phyloP scores from a whole-genome alignment of 768 basidiomycete species.

The Psilocybe sp. region DNA sequence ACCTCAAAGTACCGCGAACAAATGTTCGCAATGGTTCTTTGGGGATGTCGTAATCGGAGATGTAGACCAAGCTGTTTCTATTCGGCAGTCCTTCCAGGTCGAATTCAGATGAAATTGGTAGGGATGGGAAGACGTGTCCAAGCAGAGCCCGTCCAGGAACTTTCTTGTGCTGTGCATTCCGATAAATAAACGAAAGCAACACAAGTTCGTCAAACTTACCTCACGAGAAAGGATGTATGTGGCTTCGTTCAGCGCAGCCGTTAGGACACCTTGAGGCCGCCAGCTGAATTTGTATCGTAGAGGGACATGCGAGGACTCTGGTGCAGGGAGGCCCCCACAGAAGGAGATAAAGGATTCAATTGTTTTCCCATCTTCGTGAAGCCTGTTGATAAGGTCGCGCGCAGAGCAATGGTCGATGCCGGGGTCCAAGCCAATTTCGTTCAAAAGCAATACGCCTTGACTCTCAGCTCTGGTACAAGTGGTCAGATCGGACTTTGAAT shows the following conservation, averaged over 20 bases:
- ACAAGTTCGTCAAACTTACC: conserved; percentile 32
- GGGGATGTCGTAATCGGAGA: conserved; percentile 57
- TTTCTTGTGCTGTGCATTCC: neutral
- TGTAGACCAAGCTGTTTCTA: conserved; percentile 74
- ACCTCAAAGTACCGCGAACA: conserved; percentile 85
- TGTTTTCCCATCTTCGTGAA: conserved; percentile 48
- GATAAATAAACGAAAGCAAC: neutral
- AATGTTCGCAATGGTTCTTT: conserved; percentile 51
- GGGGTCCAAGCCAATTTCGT: conserved; percentile 89
- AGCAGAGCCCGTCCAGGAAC: conserved; percentile 49
- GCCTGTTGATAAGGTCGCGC: conserved; percentile 57
- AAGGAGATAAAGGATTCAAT: conserved; percentile 81
- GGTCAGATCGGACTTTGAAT: neutral
- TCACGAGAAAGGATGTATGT: conserved; percentile 54
- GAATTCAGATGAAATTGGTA: conserved; percentile 63
- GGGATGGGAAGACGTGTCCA: conserved; percentile 53
- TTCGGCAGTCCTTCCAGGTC: conserved; percentile 85
- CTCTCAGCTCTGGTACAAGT: conserved; percentile 43
- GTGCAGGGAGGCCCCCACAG: conserved; percentile 90
- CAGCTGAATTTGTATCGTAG: conserved; percentile 93
- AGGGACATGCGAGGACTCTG: conserved; percentile 61
- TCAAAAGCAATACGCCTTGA: conserved; percentile 71
- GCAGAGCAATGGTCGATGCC: conserved; percentile 91
- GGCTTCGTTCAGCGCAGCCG: conserved; percentile 75
- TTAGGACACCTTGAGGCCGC: conserved; percentile 85